Evolutionary conservation across 225 moss, liverwort and hornwort species (phyloP).

Genomic region (Pseudisothecium myosuroides): DNA sequence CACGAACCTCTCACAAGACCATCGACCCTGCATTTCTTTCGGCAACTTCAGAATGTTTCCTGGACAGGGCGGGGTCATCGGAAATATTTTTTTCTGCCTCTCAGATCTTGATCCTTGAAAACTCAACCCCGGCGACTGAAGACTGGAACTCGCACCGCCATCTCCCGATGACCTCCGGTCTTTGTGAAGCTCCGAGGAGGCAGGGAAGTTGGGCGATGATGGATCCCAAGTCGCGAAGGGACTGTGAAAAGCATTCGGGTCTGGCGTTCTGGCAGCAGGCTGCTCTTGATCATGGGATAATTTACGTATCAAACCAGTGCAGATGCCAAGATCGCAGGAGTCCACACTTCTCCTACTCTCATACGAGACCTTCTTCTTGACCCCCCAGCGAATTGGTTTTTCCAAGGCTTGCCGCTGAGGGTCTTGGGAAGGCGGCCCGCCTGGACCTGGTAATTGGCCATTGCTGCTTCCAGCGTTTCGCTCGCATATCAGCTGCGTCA

Average conservation of each 20-base stretch:
- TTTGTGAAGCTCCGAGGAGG: background rate
- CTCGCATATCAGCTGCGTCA: constrained; percentile 20
- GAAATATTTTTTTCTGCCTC: background rate
- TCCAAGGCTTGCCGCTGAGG: background rate
- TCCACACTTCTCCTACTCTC: constrained; percentile 30
- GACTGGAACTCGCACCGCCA: background rate
- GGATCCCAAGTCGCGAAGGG: background rate
- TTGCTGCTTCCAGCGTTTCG: background rate
- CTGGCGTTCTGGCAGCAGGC: background rate
- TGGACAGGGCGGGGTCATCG: background rate
- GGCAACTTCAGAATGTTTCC: constrained; percentile 43
- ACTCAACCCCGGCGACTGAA: background rate
- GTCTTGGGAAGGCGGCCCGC: background rate
- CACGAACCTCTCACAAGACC: constrained; percentile 56
- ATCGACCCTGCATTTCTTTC: constrained; percentile 55
- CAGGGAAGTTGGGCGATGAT: background rate
- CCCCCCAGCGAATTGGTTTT: constrained; percentile 37
- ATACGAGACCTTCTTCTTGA: constrained; percentile 43
- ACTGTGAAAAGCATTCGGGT: background rate
- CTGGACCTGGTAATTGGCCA: background rate
- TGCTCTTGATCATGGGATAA: background rate
- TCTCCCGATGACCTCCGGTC: background rate
- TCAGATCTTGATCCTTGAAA: constrained; percentile 3
- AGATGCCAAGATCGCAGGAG: constrained; percentile 27
- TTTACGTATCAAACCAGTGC: constrained; percentile 1